Conservation (phyloP, 208 protist genomes). For the Trypanosoma cruzi region DNA sequence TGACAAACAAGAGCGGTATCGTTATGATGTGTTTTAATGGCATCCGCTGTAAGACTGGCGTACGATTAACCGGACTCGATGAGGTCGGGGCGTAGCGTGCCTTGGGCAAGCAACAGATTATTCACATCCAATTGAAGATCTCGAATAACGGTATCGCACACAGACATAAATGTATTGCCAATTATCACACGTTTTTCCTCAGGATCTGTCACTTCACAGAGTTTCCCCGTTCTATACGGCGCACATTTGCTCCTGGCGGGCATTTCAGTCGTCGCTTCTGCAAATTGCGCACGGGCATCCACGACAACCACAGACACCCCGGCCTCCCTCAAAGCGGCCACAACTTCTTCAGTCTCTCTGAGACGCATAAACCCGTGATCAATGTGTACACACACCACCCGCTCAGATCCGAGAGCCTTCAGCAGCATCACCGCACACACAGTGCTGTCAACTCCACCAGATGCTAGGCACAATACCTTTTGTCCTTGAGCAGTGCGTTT, state of each 20-base stretch:
- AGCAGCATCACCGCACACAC: constrained; percentile 96
- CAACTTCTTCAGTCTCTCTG: constrained; percentile 88
- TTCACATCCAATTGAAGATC: constrained; percentile 67
- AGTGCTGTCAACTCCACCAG: constrained; percentile 98
- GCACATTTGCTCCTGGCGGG: constrained; percentile 38
- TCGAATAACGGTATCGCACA: constrained; percentile 77
- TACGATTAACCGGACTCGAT: constrained; percentile 95
- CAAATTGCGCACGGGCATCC: constrained; percentile 74
- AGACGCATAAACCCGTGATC: constrained; percentile 98
- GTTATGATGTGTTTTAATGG: constrained; percentile 99
- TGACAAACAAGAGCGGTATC: constrained; percentile 95
- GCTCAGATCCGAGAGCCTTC: constrained; percentile 94
- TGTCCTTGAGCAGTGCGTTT: constrained; percentile 81
- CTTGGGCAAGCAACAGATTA: constrained; percentile 90
- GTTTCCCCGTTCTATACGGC: constrained; percentile 65
- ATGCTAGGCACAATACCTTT: constrained; percentile 96
- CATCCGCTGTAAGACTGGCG: constrained; percentile 86
- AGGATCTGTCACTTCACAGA: constrained; percentile 63
- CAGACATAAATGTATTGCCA: constrained; percentile 98
- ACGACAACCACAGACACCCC: constrained; percentile 83
- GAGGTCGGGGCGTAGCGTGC: constrained; percentile 97
- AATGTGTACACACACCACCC: constrained; percentile 97
- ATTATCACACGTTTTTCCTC: constrained; percentile 98
- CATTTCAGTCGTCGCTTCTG: constrained; percentile 78
- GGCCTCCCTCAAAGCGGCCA: constrained; percentile 68